A percentile compares a stretch with the other conserved stretches of the same genome.
phyloP scores from a whole-genome alignment of 129 eudicot genomes.

The Lactuca sativa region DNA sequence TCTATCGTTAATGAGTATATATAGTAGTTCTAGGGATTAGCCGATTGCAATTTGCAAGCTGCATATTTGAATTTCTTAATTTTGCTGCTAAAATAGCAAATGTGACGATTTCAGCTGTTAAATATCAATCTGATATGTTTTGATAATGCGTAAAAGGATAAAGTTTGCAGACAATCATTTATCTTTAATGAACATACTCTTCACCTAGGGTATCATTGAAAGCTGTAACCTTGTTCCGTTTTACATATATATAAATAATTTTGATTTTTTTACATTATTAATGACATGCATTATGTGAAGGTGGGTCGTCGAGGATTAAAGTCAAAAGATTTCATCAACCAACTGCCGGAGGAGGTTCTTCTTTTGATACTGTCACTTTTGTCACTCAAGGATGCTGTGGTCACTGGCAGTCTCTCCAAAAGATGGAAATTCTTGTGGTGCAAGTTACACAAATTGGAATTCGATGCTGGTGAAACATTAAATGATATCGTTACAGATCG shows the following conservation, averaged over 20 bases:
- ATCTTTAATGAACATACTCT: too few relatives aligned
- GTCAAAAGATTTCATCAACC: slow-evolving; percentile 32
- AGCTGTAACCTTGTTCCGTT: background rate
- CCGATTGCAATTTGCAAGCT: too few relatives aligned
- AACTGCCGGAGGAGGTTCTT: slow-evolving; percentile 41
- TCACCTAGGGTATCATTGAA: slow-evolving; percentile 1
- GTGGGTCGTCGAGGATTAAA: background rate
- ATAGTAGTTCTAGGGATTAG: too few relatives aligned
- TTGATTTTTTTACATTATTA: background rate
- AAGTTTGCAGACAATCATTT: too few relatives aligned
- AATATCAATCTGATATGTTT: too few relatives aligned
- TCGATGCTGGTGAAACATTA: slow-evolving; percentile 29
- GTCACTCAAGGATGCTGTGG: slow-evolving; percentile 38
- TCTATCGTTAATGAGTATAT: too few relatives aligned
- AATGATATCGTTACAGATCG: slow-evolving; percentile 13
- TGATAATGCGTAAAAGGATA: too few relatives aligned
- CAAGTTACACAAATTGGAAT: slow-evolving; percentile 25
- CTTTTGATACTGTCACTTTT: slow-evolving; percentile 36
- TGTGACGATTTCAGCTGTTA: too few relatives aligned
- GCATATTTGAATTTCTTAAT: too few relatives aligned
- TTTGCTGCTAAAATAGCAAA: too few relatives aligned
- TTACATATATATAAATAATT: background rate
- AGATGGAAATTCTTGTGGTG: slow-evolving; percentile 48
- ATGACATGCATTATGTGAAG: slow-evolving; percentile 12
- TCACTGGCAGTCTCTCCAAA: slow-evolving; percentile 36